Evolutionary conservation across 2,329 filamentous ascomycete genomes (phyloP), one percentile per base, ranked within the genome.

Genomic region (Fusarium sarcochroum): DNA sequence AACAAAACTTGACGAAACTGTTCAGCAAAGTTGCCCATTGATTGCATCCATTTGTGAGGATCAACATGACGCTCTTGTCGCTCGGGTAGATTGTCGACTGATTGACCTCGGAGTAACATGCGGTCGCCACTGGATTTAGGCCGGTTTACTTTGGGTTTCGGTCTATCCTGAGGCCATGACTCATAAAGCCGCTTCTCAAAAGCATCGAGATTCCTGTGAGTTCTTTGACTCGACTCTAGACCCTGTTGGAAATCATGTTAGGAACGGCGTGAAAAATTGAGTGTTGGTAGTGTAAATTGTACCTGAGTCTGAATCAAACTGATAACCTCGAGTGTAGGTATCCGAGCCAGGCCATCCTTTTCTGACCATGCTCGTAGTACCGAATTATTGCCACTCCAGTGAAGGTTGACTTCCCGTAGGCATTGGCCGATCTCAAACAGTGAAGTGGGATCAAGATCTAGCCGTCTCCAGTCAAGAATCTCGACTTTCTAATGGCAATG

Each of bases 351-450:
- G 2, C 63, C 63, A 13, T 54, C 63, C 3, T 38, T 58, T 23
- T 54, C 63, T 1, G 58, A 66, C 63, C 58, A 66, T 4, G 58
- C 32, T 44, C 58, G 9, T 2, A 66, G 34, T 3, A 58, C 49
- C 1, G 58, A 27, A 5, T 66, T 66, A 9, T 53, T 63, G 1
- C 55, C 60, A 15, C 63, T 66, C 60, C 63, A 66, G 4, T 64
- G 55, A 13, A 66, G 55, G 1, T 44, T 37, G 7, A 66, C 18
- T 5, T 66, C 59, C 10, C 60, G 50, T 14, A 66, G 38, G 13
- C 47, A 38, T 6, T 27, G 8, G 3, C 63, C 50, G 9, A 56
- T 34, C 35, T 49, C 21, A 7, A 20, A 20, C 7, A 66, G 59
- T 1, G 41, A 35, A 14, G 25, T 15, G 2, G 50, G 38, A 20